Percentiles rank a stretch among this genome's conserved stretches.
Conservation (phyloP, 495 filamentous ascomycete genomes). For the Podospora pseudoanserina region DNA sequence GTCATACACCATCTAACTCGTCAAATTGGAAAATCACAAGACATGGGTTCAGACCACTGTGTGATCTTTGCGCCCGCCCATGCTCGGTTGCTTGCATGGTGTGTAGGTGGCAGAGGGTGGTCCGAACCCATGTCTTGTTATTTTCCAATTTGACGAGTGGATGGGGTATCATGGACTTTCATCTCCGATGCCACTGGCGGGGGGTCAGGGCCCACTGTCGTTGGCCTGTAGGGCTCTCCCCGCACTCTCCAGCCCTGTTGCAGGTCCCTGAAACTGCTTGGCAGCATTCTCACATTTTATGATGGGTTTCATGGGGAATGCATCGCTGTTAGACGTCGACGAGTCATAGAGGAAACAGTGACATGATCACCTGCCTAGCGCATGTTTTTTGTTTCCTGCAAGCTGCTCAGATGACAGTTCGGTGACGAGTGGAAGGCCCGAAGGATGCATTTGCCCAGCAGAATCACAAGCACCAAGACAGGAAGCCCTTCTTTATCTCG, state of each 20-base stretch:
- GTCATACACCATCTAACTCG: too few species aligned
- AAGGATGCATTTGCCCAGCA: neutral
- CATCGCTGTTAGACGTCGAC: neutral
- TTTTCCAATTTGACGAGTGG: too few species aligned
- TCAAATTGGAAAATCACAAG: too few species aligned
- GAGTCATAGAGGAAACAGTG: neutral
- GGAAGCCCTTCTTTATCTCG: neutral
- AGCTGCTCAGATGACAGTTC: neutral
- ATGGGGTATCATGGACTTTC: too few species aligned
- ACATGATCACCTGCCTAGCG: neutral
- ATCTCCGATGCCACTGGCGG: neutral
- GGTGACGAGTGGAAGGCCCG: neutral
- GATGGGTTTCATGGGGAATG: neutral
- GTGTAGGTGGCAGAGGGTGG: too few species aligned
- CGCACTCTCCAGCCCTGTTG: neutral
- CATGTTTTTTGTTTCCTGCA: neutral
- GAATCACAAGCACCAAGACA: neutral
- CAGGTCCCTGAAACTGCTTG: neutral
- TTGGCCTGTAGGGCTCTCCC: neutral
- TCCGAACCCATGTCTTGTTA: too few species aligned
- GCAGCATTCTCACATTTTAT: neutral
- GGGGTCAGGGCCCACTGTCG: neutral
- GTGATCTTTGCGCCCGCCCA: too few species aligned
- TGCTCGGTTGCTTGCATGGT: too few species aligned
- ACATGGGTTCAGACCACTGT: too few species aligned